Base-by-base conservation (phyloP, 768 basidiomycete genomes). In the Zangia roseola region DNA sequence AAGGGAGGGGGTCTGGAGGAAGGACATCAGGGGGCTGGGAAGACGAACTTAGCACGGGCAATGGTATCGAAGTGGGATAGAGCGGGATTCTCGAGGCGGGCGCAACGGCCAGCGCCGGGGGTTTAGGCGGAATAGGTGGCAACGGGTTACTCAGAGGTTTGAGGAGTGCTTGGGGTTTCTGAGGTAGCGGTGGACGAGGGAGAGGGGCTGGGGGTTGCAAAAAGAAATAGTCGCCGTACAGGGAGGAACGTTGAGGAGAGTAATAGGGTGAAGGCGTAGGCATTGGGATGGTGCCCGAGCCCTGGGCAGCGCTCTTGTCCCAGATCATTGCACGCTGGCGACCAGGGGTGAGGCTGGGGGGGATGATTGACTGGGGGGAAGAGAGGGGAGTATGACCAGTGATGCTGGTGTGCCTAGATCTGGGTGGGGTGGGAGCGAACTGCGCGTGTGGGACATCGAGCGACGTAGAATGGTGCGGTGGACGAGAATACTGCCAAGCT, bases 61-160 rank as follows among this genome's bases (percentile, higher is more conserved):
- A 36, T 46, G 64, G 54, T 58, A 70, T 64, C 17, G 61, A 62
- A 23, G 64, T 50, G 2, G 69, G 68, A 52, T 72, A 71, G 30
- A 71, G 61, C 4, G 68, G 63, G 13, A 64, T 57, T 33, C 69
- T 60, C 17, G 55, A 54, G 6, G 50, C 50, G 34, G 59, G 40
- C 4, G 52, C 19, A 37, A 53, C 40, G 40, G 50, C 37, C 25
- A 52, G 37, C 16, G 58, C 40, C 20, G 49, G 44, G 2, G 76
- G 74, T 54, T 74, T 75, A 3, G 75, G 70, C 6, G 75, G 75
- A 30, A 74, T 40, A 8, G 71, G 71, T 10, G 77, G 76, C 4
- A 67, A 63, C 0, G 60, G 40, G 62, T 52, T 55, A 26, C 72
- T 68, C n/a, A 64, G 70, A n/a, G 61, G 54, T 61, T 60, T 51